Base-by-base conservation (phyloP, 495 filamentous ascomycete species). In the Penicillium riverlandense region DNA sequence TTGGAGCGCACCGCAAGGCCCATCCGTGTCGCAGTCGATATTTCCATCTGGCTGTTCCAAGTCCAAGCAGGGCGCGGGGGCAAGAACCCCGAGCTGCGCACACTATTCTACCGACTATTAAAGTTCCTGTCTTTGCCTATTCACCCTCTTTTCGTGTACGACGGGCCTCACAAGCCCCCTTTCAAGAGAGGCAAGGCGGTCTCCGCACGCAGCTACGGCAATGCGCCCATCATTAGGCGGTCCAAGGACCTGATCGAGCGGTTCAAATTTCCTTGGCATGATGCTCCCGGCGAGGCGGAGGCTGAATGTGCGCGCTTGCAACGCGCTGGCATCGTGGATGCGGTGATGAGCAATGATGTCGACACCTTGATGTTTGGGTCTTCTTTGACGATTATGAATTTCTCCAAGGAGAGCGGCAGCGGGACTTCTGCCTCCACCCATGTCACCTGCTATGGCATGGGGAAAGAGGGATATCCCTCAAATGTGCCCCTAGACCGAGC, bases 351-450 rank as follows among this genome's bases (percentile, higher is more conserved):
- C 57, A 90, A 99, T 61, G 94, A 99, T 70, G 89, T 96, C 32
- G 94, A 99, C 62, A 90, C 94, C 2, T 75, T 99, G 53, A 97
- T 99, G 94, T 99, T 97, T 60, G 94, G 94, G 2, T 90, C 86
- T 37, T 78, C 74, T 0, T 60, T 77, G 37, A 92, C 82, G 0
- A 65, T 96, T 29, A 77, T 88, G 46, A 90, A 89, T 53, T 98
- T 90, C 80, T 85, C 85, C 0, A 77, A 82, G 14, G 88, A 95
- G 61, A 74, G 70, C 13, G 67, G 71, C 2, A 79, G 67, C 53
- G 69, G 74, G 2, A 74, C 68, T 44, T 80, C 83, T 44, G 77
- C 75, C 2, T 86, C 89, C 6, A 96, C 94, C 1, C 92, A 97
- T 62, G 85, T 97, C 37, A 85, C 83, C 12, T 66, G 90, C 33